Evolutionary conservation across 2,329 filamentous ascomycete species (phyloP).

Genomic region (Hypoxylon sp.): DNA sequence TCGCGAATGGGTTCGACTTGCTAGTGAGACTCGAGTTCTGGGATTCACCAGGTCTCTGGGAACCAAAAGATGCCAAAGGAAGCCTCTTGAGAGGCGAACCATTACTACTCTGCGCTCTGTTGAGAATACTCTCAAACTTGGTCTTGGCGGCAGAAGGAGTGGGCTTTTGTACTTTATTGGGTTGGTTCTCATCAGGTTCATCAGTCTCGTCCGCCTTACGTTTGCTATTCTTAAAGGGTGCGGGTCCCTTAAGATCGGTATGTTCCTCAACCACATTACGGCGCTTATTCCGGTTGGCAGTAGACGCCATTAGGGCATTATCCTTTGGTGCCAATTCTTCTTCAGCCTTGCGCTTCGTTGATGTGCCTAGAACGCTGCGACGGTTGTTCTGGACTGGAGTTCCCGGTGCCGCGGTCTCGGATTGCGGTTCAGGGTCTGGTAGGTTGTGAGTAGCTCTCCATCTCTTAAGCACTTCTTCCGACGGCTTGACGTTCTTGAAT

Average conservation of each 20-base stretch:
- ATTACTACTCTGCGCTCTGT: conserved; percentile 60
- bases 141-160: conserved; percentile 69
- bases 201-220: conserved; percentile 65
- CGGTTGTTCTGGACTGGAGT: conserved; percentile 54
- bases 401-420: conserved; percentile 50
- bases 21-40: conserved; percentile 53
- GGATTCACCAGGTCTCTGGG: conserved; percentile 43
- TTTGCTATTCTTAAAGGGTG: conserved; percentile 65
- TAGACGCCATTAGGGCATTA: conserved; percentile 55
- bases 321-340: conserved; percentile 63
- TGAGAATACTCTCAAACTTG: conserved; percentile 71
- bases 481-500: conserved; percentile 74
- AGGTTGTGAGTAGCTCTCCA: conserved; percentile 72
- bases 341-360: conserved; percentile 70
- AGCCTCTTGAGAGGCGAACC: conserved; percentile 49
- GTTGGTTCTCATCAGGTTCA: conserved; percentile 63
- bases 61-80: conserved; percentile 35
- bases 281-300: conserved; percentile 64
- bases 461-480: conserved; percentile 69
- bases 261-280: conserved; percentile 61
- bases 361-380: conserved; percentile 54
- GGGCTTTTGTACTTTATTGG: conserved; percentile 66
- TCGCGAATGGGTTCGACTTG: conserved; percentile 53
- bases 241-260: conserved; percentile 56
- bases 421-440: conserved; percentile 65